Evolutionary conservation across 441 rosid species (phyloP).

Genomic region (Populus hybrid): DNA sequence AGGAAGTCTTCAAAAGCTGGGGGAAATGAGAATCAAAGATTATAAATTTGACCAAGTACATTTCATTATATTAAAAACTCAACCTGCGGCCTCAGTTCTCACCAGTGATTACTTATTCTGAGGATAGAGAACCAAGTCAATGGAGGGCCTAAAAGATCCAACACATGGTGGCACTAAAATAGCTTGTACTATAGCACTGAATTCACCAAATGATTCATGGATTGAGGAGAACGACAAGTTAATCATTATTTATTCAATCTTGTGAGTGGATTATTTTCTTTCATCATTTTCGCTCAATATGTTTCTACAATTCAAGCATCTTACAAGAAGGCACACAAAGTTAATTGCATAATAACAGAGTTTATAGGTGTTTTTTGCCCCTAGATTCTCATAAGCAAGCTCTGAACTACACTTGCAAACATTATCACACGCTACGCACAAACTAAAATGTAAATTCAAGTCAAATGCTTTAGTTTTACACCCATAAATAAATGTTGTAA

Average conservation of each 20-base stretch:
- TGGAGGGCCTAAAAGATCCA: neutral
- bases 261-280: neutral
- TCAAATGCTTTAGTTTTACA: neutral
- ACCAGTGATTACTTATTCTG: neutral
- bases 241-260: neutral
- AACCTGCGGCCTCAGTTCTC: neutral
- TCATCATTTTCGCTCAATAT: neutral
- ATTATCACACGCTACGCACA: neutral
- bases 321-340: neutral
- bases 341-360: neutral
- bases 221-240: neutral
- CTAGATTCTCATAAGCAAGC: neutral
- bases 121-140: neutral
- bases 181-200: neutral
- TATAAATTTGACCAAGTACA: neutral
- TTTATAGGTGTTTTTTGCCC: neutral
- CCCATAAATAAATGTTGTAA: neutral
- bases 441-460: neutral
- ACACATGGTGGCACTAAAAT: neutral
- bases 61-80: neutral
- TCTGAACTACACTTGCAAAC: neutral
- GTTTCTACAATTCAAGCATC: neutral
- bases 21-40: neutral
- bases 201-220: neutral
- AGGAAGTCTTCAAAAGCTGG: neutral